Base-by-base conservation (phyloP, 768 basidiomycete genomes). In the Lentinula lateritia region DNA sequence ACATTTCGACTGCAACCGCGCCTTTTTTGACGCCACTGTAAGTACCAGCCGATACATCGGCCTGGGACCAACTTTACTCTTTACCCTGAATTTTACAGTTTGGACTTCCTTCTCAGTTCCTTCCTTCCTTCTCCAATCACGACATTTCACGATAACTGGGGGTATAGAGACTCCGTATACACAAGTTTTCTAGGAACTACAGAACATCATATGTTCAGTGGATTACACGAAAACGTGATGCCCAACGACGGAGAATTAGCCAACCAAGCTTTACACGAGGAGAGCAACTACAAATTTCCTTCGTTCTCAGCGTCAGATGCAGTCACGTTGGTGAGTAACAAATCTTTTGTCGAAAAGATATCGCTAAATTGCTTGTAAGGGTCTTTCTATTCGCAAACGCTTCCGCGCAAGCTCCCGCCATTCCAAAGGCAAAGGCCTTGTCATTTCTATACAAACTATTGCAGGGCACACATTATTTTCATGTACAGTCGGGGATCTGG, bases 401-500 rank as follows among this genome's bases (percentile, higher is more conserved):
- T 93, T 93, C 66, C 84, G 91, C 61, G 81, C 82, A 28, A 84
- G 86, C 34, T 80, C 83, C 43, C 80, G 90, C 20, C 88, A 92
- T 70, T 74, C 77, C 18, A 89, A 87, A 69, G 90, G 90, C 35
- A 90, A 90, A 71, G 92, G 92, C 36, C 81, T 92, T 62, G 87
- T 91, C 52, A 85, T 93, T 64, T 87, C 88, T 8, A 85, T 93
- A 61, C 90, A 92, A 72, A 83, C 87, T 15, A 85, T 90, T 62
- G 85, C 85, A 4, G 92, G 92, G 0, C 89, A 93, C 66, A 85
- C 85, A 0, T 74, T 93, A 41, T 93, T 93, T 69, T 79, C 90
- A 1, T 93, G 92, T 67, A 91, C 92, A 0, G 90, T 92, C 39
- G 91, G 92, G 9, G 92, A 93, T 72, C 72, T 91, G 45, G 90